Conservation (phyloP, 2,329 filamentous ascomycete species). For the Zymoseptoria passerinii region DNA sequence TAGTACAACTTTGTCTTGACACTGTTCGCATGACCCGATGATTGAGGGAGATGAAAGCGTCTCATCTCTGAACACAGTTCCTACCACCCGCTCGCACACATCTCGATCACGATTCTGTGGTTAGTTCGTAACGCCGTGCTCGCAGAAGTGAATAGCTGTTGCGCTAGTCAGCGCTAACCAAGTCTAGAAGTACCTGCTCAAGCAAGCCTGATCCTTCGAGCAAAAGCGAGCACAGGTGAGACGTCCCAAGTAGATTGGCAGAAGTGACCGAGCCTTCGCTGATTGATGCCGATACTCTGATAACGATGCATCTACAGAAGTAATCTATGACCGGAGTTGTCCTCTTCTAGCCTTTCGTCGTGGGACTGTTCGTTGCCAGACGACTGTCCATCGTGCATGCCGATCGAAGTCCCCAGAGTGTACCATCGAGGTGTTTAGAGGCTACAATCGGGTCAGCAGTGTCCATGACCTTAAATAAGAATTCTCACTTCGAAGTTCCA, state of each 20-base stretch:
- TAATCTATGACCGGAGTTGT: neutral
- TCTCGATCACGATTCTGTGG: neutral
- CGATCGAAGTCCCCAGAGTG: neutral
- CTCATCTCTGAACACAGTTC: neutral
- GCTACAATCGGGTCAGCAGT: neutral
- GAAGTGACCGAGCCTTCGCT: neutral
- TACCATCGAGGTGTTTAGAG: neutral
- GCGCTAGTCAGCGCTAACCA: neutral
- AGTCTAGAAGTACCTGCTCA: neutral
- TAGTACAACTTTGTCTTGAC: neutral
- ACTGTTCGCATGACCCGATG: neutral
- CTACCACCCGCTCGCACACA: neutral
- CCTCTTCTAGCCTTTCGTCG: neutral
- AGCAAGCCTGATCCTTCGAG: neutral
- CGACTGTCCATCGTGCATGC: neutral
- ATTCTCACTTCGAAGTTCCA: neutral
- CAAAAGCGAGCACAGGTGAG: neutral
- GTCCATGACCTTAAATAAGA: neutral
- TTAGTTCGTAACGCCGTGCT: neutral
- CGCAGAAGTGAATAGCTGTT: neutral
- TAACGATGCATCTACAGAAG: neutral
- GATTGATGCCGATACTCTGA: neutral
- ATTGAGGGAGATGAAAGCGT: neutral
- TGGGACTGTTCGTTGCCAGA: neutral
- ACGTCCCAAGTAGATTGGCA: neutral